Evolutionary conservation across 345 rosid species (phyloP).

Genomic region (Populus tremula): DNA sequence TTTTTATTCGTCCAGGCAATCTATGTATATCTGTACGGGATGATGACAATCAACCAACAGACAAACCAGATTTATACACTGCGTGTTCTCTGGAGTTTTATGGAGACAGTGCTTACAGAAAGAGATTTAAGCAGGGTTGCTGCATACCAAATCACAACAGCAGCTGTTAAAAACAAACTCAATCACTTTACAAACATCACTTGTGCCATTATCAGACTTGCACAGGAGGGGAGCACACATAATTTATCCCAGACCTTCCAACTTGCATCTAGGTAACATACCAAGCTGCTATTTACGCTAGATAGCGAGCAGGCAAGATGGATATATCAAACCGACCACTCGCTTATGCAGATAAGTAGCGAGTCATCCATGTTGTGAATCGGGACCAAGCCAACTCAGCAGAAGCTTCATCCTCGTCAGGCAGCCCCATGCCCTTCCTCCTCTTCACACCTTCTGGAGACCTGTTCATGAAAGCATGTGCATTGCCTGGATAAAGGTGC

Average conservation of each 20-base stretch:
- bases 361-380: constrained; percentile 77
- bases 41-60: not conserved
- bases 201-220: not conserved
- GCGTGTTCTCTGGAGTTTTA: not conserved
- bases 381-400: constrained; percentile 92
- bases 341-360: constrained; percentile 35
- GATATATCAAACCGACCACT: not conserved
- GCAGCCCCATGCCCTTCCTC: constrained; percentile 81
- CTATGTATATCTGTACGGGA: not conserved
- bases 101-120: not conserved
- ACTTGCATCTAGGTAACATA: not conserved
- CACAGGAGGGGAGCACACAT: not conserved
- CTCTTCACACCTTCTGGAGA: constrained; percentile 71
- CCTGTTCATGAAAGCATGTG: constrained; percentile 83
- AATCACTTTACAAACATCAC: not conserved
- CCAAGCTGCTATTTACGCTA: not conserved
- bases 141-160: not conserved
- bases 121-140: not conserved
- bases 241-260: not conserved
- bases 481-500: constrained; percentile 67
- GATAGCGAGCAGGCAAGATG: not conserved
- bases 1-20: too few relatives aligned
- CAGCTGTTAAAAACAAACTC: not conserved
- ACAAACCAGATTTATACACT: not conserved
- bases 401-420: constrained; percentile 76